Base-by-base conservation (phyloP, 2,329 filamentous ascomycete species). In the Venturia oleaginea region DNA sequence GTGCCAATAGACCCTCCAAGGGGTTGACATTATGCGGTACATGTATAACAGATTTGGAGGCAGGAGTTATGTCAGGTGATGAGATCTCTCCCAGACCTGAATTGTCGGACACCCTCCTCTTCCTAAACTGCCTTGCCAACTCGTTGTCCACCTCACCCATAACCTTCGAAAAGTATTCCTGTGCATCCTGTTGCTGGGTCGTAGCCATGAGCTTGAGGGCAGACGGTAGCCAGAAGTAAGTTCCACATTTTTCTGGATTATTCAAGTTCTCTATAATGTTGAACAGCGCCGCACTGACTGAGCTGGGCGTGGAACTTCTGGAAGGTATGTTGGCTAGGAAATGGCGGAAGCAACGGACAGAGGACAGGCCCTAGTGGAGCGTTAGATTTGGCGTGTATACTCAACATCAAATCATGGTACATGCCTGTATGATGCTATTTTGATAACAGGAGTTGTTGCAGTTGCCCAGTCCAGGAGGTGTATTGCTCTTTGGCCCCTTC, bases 371-470 rank as follows among this genome's bases (percentile, higher is more conserved):
- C 51, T 57, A 13, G 5, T 5, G 27, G 6, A 57, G 51, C 8
- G 17, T 57, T 34, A 57, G 51, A n/a, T 34, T 34, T 37, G 30
- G 27, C 24, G 24, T 8, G 7, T 64, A n/a, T 34, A 57, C 24
- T 32, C 19, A 10, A 15, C 55, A 7, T 11, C 7, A 34, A 8
- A 51, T 27, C 46, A 24, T 1, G 22, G 22, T 19, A 57, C 51
- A 34, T 57, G 88, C 87, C 74, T 96, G 92, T 13, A 99, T 85
- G 24, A 97, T 88, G 72, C 92, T 97, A 75, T 99, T 99, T 76
- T 97, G 94, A 74, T 96, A 99, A 79, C 94, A 97, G 1, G 92
- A 96, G 73, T 97, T 96, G 78, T 96, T 91, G 78, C 87, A 88
- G 74, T 99, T 99, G 11, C 91, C 91, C 63, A 97, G 78, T 0